Conservation (phyloP, 495 filamentous ascomycete genomes). For the Hyphodiscus hymeniophilus region DNA sequence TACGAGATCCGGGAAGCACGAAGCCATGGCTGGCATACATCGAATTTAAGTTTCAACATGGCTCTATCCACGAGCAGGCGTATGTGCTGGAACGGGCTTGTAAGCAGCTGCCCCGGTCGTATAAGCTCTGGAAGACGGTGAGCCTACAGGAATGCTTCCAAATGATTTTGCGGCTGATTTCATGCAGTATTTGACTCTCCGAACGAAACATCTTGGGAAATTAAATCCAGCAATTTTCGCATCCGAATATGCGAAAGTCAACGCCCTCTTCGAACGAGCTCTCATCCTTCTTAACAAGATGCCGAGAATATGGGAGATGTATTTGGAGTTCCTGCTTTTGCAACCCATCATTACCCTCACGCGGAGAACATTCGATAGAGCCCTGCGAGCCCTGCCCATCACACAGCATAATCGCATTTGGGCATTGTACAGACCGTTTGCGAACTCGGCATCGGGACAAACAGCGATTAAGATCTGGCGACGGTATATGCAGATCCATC, state of each 20-base stretch:
- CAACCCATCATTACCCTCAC: conserved; percentile 91
- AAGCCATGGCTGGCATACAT: conserved; percentile 97
- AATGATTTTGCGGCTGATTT: conserved; percentile 9
- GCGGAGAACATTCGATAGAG: conserved; percentile 85
- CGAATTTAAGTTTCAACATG: conserved; percentile 83
- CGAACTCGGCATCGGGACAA: conserved; percentile 82
- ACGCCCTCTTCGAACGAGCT: conserved; percentile 89
- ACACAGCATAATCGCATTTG: conserved; percentile 98
- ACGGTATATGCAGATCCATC: conserved; percentile 96
- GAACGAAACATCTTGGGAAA: conserved; percentile 71
- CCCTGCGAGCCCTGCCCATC: conserved; percentile 86
- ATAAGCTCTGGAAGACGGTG: conserved; percentile 98
- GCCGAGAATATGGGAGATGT: conserved; percentile 98
- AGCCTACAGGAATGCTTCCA: conserved; percentile 10
- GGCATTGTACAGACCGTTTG: conserved; percentile 86
- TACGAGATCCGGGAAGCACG: conserved; percentile 74
- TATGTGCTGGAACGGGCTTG: conserved; percentile 95
- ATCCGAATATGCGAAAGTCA: conserved; percentile 85
- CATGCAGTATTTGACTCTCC: conserved; percentile 73
- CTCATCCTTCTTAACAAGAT: conserved; percentile 97
- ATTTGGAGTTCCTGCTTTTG: conserved; percentile 79
- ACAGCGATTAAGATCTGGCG: conserved; percentile 92
- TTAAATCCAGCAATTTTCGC: conserved; percentile 78
- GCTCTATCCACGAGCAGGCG: conserved; percentile 79
- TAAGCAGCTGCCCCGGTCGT: conserved; percentile 80